Conservation (phyloP, 768 basidiomycete genomes). For the Cystofilobasidium macerans region DNA sequence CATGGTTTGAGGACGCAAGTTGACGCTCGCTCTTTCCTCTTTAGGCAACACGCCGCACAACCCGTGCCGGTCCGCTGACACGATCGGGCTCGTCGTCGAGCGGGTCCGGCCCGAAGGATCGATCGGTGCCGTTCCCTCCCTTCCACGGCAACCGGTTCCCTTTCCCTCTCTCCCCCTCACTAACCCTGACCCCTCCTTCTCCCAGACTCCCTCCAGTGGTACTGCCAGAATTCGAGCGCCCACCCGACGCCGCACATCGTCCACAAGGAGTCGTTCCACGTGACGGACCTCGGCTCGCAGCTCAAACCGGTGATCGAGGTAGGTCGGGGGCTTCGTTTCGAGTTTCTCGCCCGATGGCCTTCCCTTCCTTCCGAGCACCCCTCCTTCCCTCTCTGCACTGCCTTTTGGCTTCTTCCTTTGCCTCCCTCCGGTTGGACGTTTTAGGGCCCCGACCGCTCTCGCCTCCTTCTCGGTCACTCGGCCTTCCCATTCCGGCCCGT, state of each 20-base stretch:
- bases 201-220: constrained; percentile 82
- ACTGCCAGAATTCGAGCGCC: constrained; percentile 52
- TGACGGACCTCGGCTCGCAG: constrained; percentile 82
- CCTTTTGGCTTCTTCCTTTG: no score
- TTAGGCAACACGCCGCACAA: constrained; percentile 92
- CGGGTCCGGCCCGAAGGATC: constrained; percentile 64
- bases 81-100: constrained; percentile 84
- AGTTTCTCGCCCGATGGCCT: no score
- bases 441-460: no score
- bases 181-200: neutral
- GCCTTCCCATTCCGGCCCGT: no score
- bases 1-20: neutral
- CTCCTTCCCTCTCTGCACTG: no score
- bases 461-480: no score
- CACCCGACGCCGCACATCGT: constrained; percentile 64
- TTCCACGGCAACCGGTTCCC: neutral
- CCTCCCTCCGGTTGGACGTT: no score
- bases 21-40: neutral
- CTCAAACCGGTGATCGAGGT: constrained; percentile 70
- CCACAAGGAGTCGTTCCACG: constrained; percentile 73
- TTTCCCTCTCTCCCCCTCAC: neutral
- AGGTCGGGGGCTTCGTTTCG: no score
- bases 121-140: constrained; percentile 48
- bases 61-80: constrained; percentile 79
- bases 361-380: no score